Conservation (phyloP, 768 basidiomycete genomes). For the Mrakia blollopis region DNA sequence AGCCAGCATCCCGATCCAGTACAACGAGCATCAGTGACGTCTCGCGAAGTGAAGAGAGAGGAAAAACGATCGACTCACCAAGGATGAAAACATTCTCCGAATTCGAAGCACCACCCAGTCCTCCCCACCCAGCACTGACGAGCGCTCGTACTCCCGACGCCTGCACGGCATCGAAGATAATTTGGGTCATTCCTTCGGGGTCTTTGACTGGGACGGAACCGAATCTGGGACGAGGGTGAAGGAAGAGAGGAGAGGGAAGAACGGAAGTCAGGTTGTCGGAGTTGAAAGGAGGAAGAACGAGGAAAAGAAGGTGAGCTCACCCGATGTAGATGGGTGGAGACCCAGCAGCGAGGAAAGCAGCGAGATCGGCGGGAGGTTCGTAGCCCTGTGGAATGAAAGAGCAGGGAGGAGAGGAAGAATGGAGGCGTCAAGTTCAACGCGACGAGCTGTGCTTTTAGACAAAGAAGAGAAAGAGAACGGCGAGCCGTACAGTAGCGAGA, state of each 20-base stretch:
- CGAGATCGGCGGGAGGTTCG: constrained; percentile 51
- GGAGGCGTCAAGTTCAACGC: not conserved
- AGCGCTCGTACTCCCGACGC: constrained; percentile 58
- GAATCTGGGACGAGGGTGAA: constrained; percentile 47
- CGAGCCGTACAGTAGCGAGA: constrained; percentile 39
- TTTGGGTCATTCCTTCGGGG: constrained; percentile 53
- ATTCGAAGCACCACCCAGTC: constrained; percentile 53
- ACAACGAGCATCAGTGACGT: not conserved
- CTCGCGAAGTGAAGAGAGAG: not conserved
- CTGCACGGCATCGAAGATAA: constrained; percentile 57
- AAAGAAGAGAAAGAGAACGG: not conserved
- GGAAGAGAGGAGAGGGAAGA: not conserved
- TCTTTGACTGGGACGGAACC: constrained; percentile 61
- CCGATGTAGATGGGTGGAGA: constrained; percentile 59
- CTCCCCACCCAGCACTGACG: constrained; percentile 64
- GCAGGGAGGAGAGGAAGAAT: not conserved
- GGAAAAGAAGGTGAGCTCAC: constrained; percentile 39
- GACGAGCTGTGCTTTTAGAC: not conserved
- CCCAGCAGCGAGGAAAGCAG: constrained; percentile 52
- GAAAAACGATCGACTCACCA: constrained; percentile 39
- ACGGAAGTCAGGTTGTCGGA: not conserved
- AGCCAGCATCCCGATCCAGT: too few species aligned
- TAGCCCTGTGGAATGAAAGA: constrained; percentile 47
- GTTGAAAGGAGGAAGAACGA: not conserved
- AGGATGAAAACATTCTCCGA: constrained; percentile 58